Percentiles rank a stretch among this genome's conserved stretches.
These are phyloP conservation scores for Fusarium sp. DNA, from an alignment of 2,329 filamentous ascomycete species.

Conservation along the genomic window DNA sequence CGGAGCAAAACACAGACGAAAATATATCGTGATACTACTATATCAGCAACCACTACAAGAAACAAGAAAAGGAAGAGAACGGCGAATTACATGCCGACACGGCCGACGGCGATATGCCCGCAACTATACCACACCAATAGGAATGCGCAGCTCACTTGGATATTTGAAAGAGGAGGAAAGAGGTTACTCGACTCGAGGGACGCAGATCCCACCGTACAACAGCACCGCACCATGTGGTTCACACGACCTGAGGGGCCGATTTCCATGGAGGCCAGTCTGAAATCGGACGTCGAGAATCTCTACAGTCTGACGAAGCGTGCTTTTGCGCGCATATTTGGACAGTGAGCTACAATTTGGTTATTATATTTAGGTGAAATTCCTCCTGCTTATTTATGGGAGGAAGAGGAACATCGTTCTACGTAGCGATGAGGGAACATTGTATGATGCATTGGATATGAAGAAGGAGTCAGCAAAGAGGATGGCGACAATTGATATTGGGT, in stretches of 20 bases:
- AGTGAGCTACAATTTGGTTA: slow-evolving; percentile 12
- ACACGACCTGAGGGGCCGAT: slow-evolving; percentile 21
- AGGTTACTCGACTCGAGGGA: slow-evolving; percentile 33
- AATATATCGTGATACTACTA: slow-evolving; percentile 34
- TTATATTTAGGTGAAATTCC: slow-evolving; percentile 20
- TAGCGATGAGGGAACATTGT: slow-evolving; percentile 27
- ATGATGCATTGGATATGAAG: slow-evolving; percentile 37
- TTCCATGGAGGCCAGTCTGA: slow-evolving; percentile 26
- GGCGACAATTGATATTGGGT: slow-evolving; percentile 16
- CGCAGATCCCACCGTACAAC: slow-evolving; percentile 9
- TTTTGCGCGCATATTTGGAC: slow-evolving; percentile 35
- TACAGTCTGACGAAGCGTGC: slow-evolving; percentile 35
- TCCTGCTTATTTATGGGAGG: background rate
- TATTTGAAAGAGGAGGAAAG: slow-evolving; percentile 43
- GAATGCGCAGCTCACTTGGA: slow-evolving; percentile 41
- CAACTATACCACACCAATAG: slow-evolving; percentile 40
- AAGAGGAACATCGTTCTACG: slow-evolving; percentile 3
- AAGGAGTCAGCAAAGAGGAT: background rate
- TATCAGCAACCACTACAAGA: slow-evolving; percentile 29
- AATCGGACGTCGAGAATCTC: slow-evolving; percentile 22
- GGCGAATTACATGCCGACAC: slow-evolving; percentile 15
- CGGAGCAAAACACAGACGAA: slow-evolving; percentile 41
- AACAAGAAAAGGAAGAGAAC: slow-evolving; percentile 27
- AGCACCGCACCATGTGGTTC: slow-evolving; percentile 24
- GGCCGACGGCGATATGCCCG: slow-evolving; percentile 29